A percentile compares a stretch with the other conserved stretches of the same genome.
phyloP scores from a whole-genome alignment of 2,329 filamentous ascomycete genomes.

The Diaporthe helianthi region DNA sequence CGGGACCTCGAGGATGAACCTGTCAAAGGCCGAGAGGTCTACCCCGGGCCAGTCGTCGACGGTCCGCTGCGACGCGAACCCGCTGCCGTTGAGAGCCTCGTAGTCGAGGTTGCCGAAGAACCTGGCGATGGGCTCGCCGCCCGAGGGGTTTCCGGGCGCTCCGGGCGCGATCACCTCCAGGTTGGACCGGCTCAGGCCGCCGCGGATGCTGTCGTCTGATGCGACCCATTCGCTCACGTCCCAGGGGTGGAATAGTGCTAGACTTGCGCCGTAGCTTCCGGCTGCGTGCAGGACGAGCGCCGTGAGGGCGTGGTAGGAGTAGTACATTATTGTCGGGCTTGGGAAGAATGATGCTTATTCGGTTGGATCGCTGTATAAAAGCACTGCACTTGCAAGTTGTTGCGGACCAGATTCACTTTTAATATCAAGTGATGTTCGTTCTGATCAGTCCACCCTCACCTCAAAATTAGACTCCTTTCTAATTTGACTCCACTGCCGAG shows the following conservation, averaged over 20 bases:
- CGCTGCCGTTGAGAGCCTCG: slow-evolving; percentile 66
- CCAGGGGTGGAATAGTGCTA: slow-evolving; percentile 46
- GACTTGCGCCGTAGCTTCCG: not conserved
- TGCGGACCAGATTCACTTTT: not conserved
- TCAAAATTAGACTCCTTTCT: not conserved
- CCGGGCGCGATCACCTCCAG: slow-evolving; percentile 39
- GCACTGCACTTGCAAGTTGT: not conserved
- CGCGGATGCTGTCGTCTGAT: slow-evolving; percentile 64
- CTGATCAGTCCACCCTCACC: not conserved
- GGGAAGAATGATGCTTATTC: not conserved
- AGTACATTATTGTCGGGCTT: not conserved
- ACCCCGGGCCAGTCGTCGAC: slow-evolving; percentile 53
- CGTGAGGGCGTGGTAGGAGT: not conserved
- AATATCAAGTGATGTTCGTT: not conserved
- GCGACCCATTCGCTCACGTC: slow-evolving; percentile 59
- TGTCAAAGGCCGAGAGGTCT: slow-evolving; percentile 62
- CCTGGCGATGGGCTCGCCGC: slow-evolving; percentile 23
- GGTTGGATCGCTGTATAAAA: not conserved
- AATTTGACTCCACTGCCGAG: slow-evolving; percentile 18
- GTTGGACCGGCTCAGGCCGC: slow-evolving; percentile 55
- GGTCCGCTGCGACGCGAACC: slow-evolving; percentile 68
- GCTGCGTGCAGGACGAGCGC: not conserved
- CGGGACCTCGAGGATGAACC: slow-evolving; percentile 54
- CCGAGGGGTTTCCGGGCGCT: not conserved
- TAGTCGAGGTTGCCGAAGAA: slow-evolving; percentile 68